These are phyloP conservation scores for Xylaria grammica DNA, from an alignment of 495 filamentous ascomycete genomes.

Conservation along the genomic window DNA sequence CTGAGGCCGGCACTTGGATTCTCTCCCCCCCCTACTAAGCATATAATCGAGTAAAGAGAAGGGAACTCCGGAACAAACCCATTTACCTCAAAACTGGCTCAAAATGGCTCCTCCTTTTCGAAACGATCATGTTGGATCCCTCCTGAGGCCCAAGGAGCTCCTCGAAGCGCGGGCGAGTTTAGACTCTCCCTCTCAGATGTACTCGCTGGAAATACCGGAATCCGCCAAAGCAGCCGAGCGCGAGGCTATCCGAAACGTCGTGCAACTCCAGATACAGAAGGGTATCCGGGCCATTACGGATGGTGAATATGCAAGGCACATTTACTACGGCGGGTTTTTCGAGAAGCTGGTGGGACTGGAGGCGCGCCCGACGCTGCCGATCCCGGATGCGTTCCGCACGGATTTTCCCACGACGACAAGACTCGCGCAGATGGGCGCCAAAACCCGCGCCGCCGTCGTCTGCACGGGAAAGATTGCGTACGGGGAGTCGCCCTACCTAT, in stretches of 20 bases:
- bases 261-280: conserved; percentile 65
- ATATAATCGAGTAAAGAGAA: neutral
- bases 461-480: conserved; percentile 77
- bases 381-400: conserved; percentile 45
- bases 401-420: conserved; percentile 44
- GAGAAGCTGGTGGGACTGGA: conserved; percentile 62
- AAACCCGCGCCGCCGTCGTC: conserved; percentile 72
- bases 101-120: conserved; percentile 69
- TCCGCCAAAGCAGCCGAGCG: conserved; percentile 60
- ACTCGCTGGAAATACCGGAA: conserved; percentile 53
- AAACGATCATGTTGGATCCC: conserved; percentile 82
- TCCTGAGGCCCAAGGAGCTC: conserved; percentile 72
- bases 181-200: conserved; percentile 37
- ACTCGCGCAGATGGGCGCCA: conserved; percentile 40
- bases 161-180: conserved; percentile 58
- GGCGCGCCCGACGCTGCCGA: conserved; percentile 43
- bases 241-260: conserved; percentile 66
- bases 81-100: neutral
- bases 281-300: conserved; percentile 73
- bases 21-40: neutral
- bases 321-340: conserved; percentile 73
- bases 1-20: neutral
- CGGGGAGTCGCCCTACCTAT: conserved; percentile 67
- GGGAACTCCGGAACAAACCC: neutral
- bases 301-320: conserved; percentile 76